Percentiles rank a stretch among this genome's conserved stretches.
These are phyloP conservation scores for Salix koriyanagi DNA, from an alignment of 345 rosid genomes.

Conservation along the genomic window DNA sequence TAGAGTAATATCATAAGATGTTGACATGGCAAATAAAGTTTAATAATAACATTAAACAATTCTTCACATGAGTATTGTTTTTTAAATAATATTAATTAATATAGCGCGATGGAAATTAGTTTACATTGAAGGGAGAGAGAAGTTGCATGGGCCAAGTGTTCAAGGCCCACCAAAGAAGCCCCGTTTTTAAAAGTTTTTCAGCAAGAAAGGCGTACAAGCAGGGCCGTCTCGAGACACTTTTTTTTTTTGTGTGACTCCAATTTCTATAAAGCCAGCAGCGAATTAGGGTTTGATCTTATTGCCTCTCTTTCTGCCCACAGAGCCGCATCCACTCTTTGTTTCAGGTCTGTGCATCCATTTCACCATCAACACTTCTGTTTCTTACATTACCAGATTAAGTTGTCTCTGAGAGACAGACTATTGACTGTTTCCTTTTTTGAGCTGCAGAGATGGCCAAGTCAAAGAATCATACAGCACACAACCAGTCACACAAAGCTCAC, in stretches of 20 bases:
- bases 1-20: too few relatives aligned
- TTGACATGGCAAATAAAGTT: too few relatives aligned
- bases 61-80: too few relatives aligned
- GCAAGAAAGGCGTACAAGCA: background rate
- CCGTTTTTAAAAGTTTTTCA: background rate
- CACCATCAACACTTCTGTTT: background rate
- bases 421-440: background rate
- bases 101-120: too few relatives aligned
- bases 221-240: background rate
- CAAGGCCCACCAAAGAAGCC: background rate
- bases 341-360: background rate
- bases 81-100: too few relatives aligned
- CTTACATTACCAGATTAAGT: background rate
- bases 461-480: constrained; percentile 98
- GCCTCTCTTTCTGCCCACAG: background rate
- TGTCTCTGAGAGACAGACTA: background rate
- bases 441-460: constrained; percentile 90
- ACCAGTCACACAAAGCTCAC: constrained; percentile 97
- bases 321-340: background rate
- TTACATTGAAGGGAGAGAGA: background rate
- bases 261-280: background rate
- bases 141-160: background rate
- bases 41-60: too few relatives aligned
- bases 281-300: constrained; percentile 6
- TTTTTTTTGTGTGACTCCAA: background rate